Evolutionary conservation across 208 protist species (phyloP), one percentile per base, ranked within the genome.

Genomic region (Herpetomonas tarakana): DNA sequence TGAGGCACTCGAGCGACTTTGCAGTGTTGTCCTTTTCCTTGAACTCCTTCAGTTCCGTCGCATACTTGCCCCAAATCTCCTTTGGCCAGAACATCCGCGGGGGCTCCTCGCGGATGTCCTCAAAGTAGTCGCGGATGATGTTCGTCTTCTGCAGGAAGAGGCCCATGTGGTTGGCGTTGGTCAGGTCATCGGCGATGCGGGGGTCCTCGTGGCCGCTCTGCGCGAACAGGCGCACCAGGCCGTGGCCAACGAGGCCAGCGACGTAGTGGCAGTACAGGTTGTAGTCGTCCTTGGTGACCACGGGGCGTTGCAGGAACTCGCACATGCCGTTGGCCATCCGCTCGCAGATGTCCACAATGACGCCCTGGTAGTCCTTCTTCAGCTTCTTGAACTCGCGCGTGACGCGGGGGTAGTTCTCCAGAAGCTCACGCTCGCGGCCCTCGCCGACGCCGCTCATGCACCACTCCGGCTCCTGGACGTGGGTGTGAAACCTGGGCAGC

Each of bases 71-170:
- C 86, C 93, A 97, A 18, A 97, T 80, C 26, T 91, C 82, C 45
- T 82, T 71, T 18, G 97, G 97, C 93, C 95, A 99, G 69, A 97
- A 99, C 31, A 97, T 92, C 41, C 97, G 84, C 24, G 83, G 84
- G 38, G 86, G 83, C 51, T 78, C 72, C 56, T 97, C 95, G 29
- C 70, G 62, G 25, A 98, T 88, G 67, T 98, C 97, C 76, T 99
- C 98, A 26, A 94, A 86, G 65, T 98, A 99, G 82, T 99, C 97
- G 25, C 97, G 84, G 45, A 98, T 97, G 71, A 99, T 98, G 72
- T 99, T 99, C 0, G 94, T 98, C 76, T 99, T 99, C 73, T 99
- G 98, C 56, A 99, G 68, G 55, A 99, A 98, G 16, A 99, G 84
- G 3, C 97, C 97, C 97, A 99, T 99, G 55, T 82, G 68, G 62